phyloP scores from a whole-genome alignment of 2,329 filamentous ascomycete genomes.

The Phyllosticta citrichinensis region DNA sequence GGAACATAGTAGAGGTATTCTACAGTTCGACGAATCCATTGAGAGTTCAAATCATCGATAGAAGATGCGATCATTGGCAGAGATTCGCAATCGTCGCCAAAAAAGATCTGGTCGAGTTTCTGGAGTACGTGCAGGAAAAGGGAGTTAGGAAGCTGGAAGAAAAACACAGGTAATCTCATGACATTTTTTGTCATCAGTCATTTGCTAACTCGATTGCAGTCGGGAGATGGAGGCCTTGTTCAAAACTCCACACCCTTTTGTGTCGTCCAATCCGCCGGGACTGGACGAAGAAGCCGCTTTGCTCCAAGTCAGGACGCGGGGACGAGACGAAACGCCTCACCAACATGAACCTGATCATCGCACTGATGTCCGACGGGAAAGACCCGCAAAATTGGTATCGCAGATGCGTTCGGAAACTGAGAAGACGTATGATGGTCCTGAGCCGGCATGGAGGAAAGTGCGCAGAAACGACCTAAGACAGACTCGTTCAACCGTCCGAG shows the following conservation, averaged over 20 bases:
- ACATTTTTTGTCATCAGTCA: no score
- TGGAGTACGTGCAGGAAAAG: background rate
- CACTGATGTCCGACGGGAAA: background rate
- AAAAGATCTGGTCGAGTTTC: background rate
- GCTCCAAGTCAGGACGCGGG: background rate
- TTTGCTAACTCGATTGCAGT: no score
- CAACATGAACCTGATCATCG: background rate
- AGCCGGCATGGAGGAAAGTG: background rate
- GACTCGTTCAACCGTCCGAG: background rate
- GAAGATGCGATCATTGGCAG: background rate
- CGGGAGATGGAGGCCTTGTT: no score
- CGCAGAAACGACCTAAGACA: background rate
- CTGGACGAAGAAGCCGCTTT: background rate
- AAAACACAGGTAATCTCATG: background rate
- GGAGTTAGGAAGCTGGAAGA: background rate
- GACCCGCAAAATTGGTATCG: background rate
- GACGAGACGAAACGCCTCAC: background rate
- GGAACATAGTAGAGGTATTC: background rate
- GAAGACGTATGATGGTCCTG: background rate
- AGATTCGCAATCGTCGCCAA: background rate
- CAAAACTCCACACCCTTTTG: no score
- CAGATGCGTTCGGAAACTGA: background rate
- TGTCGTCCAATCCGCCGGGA: no score
- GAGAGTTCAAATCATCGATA: background rate
- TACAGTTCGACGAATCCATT: background rate